Base-by-base conservation (phyloP, 345 rosid species). In the Bruguiera parviflora region DNA sequence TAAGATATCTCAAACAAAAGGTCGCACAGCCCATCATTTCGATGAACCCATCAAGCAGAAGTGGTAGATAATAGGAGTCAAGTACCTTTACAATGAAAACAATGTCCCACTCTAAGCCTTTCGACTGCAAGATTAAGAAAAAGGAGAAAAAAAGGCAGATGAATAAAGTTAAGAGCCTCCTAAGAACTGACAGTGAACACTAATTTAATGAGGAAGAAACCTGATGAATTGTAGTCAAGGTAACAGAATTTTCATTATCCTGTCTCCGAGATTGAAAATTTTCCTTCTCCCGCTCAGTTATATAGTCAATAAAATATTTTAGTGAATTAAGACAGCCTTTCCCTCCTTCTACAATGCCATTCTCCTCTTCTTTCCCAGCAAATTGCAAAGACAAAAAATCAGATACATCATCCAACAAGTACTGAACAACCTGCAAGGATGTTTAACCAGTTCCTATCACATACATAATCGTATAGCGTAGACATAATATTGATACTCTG, bases 181-280 rank as follows among this genome's bases (percentile, higher is more conserved):
- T 21, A 65, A n/a, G 51, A 37, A 61, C 24, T 37, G 47, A 71
- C 47, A 46, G 16, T 56, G 57, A 61, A 39, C 15, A 46, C 28
- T 5, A 62, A 53, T 63, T 47, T 22, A 75, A 37, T 61, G 33
- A 28, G 31, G 71, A 71, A 33, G 72, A 53, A 52, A 91, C 98
- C 95, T 94, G 97, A 87, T 91, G 98, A 78, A 94, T 94, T 74
- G 98, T 94, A 71, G 96, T 94, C 81, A 94, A 77, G 65, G 96
- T 88, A 53, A 94, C 89, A 61, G 98, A 91, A 76, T 89, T 88
- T 68, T 84, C 73, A 75, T 94, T 91, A 53, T 94, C 86, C 60
- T 75, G 85, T 76, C 87, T 87, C 74, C 92, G 83, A 77, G 84
- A 80, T 51, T 74, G 86, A 52, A 94, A 91, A 74, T 91, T 89